Evolutionary conservation across 2,329 filamentous ascomycete genomes (phyloP).

Genomic region (Zelopaecilomyces penicillatus): DNA sequence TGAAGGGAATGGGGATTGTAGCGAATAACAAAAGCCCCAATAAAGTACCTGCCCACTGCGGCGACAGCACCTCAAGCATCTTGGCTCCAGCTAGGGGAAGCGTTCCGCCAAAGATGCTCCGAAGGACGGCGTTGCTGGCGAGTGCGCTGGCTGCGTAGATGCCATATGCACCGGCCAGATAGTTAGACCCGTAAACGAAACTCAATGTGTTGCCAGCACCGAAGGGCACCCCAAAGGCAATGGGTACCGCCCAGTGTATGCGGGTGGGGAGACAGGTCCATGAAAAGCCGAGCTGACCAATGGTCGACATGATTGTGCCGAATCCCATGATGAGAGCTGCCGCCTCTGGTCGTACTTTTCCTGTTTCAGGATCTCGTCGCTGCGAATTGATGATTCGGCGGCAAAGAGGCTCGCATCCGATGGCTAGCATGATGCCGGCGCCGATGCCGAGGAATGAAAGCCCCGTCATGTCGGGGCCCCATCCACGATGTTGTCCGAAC

Average conservation of each 20-base stretch:
- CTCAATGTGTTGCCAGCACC: constrained; percentile 67
- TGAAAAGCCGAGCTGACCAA: constrained; percentile 77
- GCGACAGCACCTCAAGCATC: constrained; percentile 61
- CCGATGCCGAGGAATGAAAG: constrained; percentile 68
- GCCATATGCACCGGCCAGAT: constrained; percentile 69
- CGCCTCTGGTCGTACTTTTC: constrained; percentile 66
- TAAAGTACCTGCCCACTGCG: constrained; percentile 72
- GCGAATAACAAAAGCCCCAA: constrained; percentile 64
- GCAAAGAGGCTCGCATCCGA: constrained; percentile 61
- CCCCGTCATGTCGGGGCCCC: constrained; percentile 64
- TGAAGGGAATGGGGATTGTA: constrained; percentile 70
- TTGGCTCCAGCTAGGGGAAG: constrained; percentile 66
- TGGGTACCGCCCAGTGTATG: constrained; percentile 76
- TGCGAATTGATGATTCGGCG: constrained; percentile 71
- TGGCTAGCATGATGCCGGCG: constrained; percentile 53
- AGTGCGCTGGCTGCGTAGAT: constrained; percentile 76
- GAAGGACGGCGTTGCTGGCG: constrained; percentile 68
- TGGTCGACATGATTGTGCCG: constrained; percentile 62
- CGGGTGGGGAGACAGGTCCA: constrained; percentile 74
- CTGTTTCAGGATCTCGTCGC: constrained; percentile 64
- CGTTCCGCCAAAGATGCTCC: constrained; percentile 66
- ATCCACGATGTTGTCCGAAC: constrained; percentile 66
- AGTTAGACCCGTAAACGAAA: constrained; percentile 78
- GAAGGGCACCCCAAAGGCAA: constrained; percentile 72
- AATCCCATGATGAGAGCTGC: constrained; percentile 74